Base-by-base conservation (phyloP, 495 filamentous ascomycete genomes). In the Immersiella caudata region DNA sequence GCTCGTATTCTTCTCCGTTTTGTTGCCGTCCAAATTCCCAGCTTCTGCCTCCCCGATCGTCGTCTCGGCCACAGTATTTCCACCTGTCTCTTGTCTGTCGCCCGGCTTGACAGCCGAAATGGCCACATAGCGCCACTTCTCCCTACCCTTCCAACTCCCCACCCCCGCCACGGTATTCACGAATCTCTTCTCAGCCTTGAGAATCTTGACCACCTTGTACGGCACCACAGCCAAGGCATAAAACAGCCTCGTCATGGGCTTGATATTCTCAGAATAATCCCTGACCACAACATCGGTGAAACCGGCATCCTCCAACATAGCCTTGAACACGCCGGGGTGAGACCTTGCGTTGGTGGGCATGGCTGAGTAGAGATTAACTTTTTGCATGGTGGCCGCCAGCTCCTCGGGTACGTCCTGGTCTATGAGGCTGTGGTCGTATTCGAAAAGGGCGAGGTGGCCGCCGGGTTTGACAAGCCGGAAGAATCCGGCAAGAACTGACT, bases 241-340 rank as follows among this genome's bases (percentile, higher is more conserved):
- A 73, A 88, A 86, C 0, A 87, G 62, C 22, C 83, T 66, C 67
- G 77, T 73, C 81, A 86, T 84, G 1, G 86, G 85, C 46, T 70
- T 71, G 56, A 86, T 81, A 64, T 86, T 83, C 9, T 78, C 71
- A 0, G 84, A 82, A 58, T 79, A 76, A 68, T 87, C 83, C 22
- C 75, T 69, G 6, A 84, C 74, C 6, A 74, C 66, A 20, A 86
- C 75, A 73, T 87, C 76, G 66, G 74, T 70, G 60, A 88, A 87
- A 4, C 85, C 84, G 11, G 76, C 82, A 6, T 84, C 79, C 73
- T 81, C 76, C 7, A 85, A 62, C 74, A 85, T 77, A 21, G 70
- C 52, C 54, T 64, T 64, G 46, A 74, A 78, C 26, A 74, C 66
- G 25, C 74, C 72, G 12, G 70, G 71, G 36, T 74, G 66, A 12